Conservation (phyloP, 2,329 filamentous ascomycete species). For the Fusarium coffeatum region DNA sequence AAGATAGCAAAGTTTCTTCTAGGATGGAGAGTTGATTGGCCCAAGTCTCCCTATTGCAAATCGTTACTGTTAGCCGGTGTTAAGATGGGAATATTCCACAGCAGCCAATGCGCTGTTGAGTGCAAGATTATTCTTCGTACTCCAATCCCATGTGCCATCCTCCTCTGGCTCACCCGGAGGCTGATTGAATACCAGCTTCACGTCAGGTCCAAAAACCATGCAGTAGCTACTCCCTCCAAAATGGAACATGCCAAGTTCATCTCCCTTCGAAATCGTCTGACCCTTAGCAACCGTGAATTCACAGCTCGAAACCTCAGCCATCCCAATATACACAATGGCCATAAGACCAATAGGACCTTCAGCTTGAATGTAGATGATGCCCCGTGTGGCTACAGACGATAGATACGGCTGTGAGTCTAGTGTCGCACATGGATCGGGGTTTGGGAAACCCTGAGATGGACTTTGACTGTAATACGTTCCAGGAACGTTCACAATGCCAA, state of each 20-base stretch:
- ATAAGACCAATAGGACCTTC: neutral
- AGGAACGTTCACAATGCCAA: neutral
- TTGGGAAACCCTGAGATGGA: neutral
- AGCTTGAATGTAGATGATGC: slow-evolving; percentile 8
- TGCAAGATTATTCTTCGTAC: neutral
- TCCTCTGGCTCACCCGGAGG: neutral
- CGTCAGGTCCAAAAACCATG: neutral
- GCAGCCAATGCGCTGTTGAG: neutral
- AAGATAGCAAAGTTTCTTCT: no score
- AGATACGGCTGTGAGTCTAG: slow-evolving; percentile 5
- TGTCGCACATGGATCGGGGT: slow-evolving; percentile 5
- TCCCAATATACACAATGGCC: slow-evolving; percentile 7
- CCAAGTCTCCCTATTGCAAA: no score
- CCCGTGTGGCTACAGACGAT: slow-evolving; percentile 10
- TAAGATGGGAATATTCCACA: no score
- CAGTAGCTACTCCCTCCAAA: slow-evolving; percentile 9
- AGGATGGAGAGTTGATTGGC: no score
- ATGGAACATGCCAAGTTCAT: slow-evolving; percentile 23
- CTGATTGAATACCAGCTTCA: neutral
- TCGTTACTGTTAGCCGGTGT: no score
- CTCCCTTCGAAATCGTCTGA: neutral
- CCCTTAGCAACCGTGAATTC: neutral
- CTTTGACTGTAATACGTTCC: slow-evolving; percentile 16
- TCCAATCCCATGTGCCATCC: neutral
- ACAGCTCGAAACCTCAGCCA: slow-evolving; percentile 6